Conservation (phyloP, 345 rosid genomes). For the Heritiera fomes region DNA sequence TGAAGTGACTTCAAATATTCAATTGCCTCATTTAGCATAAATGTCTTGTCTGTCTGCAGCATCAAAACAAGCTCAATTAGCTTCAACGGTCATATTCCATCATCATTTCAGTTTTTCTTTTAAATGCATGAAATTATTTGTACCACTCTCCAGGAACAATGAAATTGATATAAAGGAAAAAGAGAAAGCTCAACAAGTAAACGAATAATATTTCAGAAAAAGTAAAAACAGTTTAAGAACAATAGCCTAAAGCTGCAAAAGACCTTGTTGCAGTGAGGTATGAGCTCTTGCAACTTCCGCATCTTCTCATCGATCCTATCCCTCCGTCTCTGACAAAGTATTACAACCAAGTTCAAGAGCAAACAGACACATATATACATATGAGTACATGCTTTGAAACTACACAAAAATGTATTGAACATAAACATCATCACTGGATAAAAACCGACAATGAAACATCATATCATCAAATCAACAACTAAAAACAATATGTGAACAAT, state of each 20-base stretch:
- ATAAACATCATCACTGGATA: too few relatives aligned
- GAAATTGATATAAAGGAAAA: neutral
- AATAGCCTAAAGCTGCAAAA: neutral
- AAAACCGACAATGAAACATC: too few relatives aligned
- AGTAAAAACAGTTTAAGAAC: neutral
- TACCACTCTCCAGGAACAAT: neutral
- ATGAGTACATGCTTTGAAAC: neutral
- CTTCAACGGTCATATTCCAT: neutral
- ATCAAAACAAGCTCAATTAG: slow-evolving; percentile 11
- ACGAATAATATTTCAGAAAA: neutral
- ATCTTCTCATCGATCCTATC: slow-evolving; percentile 91
- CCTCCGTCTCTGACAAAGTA: slow-evolving; percentile 62
- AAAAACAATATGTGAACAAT: too few relatives aligned
- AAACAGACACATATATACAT: neutral
- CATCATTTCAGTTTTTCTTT: neutral
- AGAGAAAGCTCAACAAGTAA: neutral
- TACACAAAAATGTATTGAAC: neutral
- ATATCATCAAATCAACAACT: too few relatives aligned
- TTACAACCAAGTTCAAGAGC: neutral
- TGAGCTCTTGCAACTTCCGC: slow-evolving; percentile 83
- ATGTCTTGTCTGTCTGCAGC: slow-evolving; percentile 88
- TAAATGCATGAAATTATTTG: neutral
- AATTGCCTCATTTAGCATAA: slow-evolving; percentile 91
- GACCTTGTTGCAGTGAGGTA: slow-evolving; percentile 92
- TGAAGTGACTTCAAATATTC: slow-evolving; percentile 93